Percentiles rank a stretch among this genome's conserved stretches.
These are phyloP conservation scores for Vanrija pseudolonga DNA, from an alignment of 1,284 basidiomycete species.

Conservation along the genomic window DNA sequence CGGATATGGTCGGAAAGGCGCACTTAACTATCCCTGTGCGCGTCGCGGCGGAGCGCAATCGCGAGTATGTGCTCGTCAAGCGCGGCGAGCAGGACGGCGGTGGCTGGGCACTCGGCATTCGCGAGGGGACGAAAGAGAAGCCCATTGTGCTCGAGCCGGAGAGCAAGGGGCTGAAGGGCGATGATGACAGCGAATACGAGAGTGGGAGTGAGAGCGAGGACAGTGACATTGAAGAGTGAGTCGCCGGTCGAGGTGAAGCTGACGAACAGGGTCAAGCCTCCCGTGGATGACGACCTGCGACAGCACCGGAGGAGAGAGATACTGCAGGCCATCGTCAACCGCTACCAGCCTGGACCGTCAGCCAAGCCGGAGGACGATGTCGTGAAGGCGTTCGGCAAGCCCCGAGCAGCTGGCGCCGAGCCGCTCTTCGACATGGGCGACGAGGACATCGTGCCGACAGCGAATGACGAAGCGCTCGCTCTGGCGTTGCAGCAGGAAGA, in stretches of 20 bases:
- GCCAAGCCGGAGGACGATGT: constrained; percentile 29
- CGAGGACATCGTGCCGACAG: constrained; percentile 42
- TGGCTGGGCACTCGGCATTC: constrained; percentile 90
- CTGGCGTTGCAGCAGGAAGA: constrained; percentile 46
- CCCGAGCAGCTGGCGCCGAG: constrained; percentile 30
- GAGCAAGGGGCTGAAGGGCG: constrained; percentile 27
- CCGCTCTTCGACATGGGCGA: constrained; percentile 60
- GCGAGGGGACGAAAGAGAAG: constrained; percentile 69
- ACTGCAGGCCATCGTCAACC: constrained; percentile 60
- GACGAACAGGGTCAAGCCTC: constrained; percentile 5
- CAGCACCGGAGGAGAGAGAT: constrained; percentile 65
- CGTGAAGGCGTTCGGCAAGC: constrained; percentile 34
- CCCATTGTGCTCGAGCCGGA: constrained; percentile 69
- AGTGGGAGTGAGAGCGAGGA: constrained; percentile 35
- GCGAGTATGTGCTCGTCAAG: constrained; percentile 88
- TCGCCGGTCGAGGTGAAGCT: background rate
- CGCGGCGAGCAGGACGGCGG: constrained; percentile 73
- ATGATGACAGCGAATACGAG: constrained; percentile 37
- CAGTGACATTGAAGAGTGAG: constrained; percentile 11
- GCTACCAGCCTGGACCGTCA: constrained; percentile 53
- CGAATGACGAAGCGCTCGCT: constrained; percentile 46
- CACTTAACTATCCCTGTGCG: constrained; percentile 80
- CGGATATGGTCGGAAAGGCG: constrained; percentile 86
- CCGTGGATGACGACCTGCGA: constrained; percentile 62
- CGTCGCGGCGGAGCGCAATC: constrained; percentile 90